Evolutionary conservation across 768 basidiomycete genomes (phyloP).

Genomic region (Thelephora aurantiotincta): DNA sequence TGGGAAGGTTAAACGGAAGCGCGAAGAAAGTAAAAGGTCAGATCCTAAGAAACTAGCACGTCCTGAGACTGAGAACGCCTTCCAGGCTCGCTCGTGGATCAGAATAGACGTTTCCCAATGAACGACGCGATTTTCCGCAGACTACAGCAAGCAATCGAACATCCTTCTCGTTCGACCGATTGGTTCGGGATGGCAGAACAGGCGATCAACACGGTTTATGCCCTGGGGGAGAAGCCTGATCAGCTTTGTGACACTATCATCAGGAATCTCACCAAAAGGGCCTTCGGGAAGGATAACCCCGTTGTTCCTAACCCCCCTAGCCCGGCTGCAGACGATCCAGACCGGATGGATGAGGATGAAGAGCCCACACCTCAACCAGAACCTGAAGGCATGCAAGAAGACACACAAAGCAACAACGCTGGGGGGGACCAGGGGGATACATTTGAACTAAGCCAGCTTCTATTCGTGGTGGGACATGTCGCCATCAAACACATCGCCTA

Average conservation of each 20-base stretch:
- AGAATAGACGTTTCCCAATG: conserved; percentile 77
- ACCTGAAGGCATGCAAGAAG: conserved; percentile 4
- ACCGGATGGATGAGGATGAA: conserved; percentile 44
- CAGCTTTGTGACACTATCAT: conserved; percentile 67
- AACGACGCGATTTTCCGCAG: conserved; percentile 74
- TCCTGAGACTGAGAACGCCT: neutral
- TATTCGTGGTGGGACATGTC: conserved; percentile 92
- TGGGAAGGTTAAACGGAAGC: conserved; percentile 86
- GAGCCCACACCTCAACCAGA: conserved; percentile 1
- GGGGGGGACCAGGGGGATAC: conserved; percentile 52
- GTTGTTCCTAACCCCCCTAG: conserved; percentile 9
- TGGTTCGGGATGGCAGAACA: conserved; percentile 98
- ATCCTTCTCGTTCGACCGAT: conserved; percentile 71
- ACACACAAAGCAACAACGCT: conserved; percentile 13
- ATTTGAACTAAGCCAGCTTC: conserved; percentile 83
- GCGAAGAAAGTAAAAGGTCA: conserved; percentile 94
- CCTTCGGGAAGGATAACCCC: conserved; percentile 30
- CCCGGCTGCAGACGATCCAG: conserved; percentile 23
- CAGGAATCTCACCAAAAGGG: conserved; percentile 62
- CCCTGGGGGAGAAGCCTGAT: conserved; percentile 89
- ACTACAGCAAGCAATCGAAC: conserved; percentile 67
- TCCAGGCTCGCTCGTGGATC: conserved; percentile 76
- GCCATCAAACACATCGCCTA: conserved; percentile 97
- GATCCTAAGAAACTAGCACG: conserved; percentile 1
- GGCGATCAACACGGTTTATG: conserved; percentile 91